phyloP scores from a whole-genome alignment of 2,329 filamentous ascomycete genomes.

The Cercospora zeina region DNA sequence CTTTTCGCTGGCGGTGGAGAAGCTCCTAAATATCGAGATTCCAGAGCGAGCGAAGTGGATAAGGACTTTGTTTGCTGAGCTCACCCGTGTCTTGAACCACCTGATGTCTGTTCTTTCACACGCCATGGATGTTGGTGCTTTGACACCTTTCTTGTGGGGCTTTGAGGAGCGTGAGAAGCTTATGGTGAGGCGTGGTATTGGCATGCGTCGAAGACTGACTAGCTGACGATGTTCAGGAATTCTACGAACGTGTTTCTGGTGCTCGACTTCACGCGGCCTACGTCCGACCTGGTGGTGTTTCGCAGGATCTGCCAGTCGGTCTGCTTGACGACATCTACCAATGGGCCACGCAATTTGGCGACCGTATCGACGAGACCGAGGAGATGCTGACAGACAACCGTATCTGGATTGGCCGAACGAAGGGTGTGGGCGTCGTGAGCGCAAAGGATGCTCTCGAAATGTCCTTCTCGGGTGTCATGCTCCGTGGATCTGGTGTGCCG shows the following conservation, averaged over 20 bases:
- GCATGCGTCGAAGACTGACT: background rate
- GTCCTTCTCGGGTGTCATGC: constrained; percentile 95
- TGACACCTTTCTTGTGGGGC: constrained; percentile 98
- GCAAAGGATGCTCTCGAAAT: constrained; percentile 96
- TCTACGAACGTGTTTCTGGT: constrained; percentile 98
- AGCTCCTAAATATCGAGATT: constrained; percentile 94
- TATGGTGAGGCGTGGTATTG: constrained; percentile 67
- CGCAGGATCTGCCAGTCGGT: constrained; percentile 89
- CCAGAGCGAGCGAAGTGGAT: constrained; percentile 96
- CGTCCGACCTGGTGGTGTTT: constrained; percentile 92
- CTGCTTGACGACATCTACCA: constrained; percentile 99
- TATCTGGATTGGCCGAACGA: constrained; percentile 92
- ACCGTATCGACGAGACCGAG: constrained; percentile 97
- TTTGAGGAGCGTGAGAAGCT: constrained; percentile 99
- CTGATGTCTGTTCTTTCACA: constrained; percentile 97
- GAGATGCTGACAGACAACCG: constrained; percentile 98
- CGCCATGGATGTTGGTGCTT: constrained; percentile 97
- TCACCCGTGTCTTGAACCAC: constrained; percentile 93
- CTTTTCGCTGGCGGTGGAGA: constrained; percentile 93
- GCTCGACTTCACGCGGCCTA: constrained; percentile 97
- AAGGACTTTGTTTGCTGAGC: constrained; percentile 89
- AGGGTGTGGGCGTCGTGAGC: constrained; percentile 86
- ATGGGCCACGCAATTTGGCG: constrained; percentile 98
- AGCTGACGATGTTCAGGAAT: constrained; percentile 65
- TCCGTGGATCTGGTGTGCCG: constrained; percentile 91